Evolutionary conservation across 164 flowering plant species (phyloP), one percentile per base, ranked within the genome.

Genomic region (Liriodendron chinense): DNA sequence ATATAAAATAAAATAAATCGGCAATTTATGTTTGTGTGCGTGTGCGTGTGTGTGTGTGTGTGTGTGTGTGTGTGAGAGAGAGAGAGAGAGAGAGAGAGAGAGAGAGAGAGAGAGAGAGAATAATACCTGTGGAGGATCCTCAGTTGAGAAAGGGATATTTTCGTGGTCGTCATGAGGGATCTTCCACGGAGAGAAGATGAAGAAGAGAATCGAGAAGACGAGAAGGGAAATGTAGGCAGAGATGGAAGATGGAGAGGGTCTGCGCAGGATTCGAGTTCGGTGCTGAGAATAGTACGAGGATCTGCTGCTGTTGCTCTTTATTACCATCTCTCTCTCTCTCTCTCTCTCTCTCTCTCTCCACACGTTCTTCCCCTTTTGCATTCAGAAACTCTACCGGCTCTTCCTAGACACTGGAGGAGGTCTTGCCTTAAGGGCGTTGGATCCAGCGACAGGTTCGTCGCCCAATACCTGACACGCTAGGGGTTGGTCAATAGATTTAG

Each of bases 111-210:
- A n/a, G 13, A 56, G 48, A 13, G 28, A 25, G 7, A 7, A 14
- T 6, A 13, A 9, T 20, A 57, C 65, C 72, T 74, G 70, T 25
- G 18, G n/a, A 53, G 48, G 16, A 24, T 16, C 26, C 47, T 57
- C 65, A 1, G 65, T 20, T 23, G 8, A 7, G 6, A 34, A 25
- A 24, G 57, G 22, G 12, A 21, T 7, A 3, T 18, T 10, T n/a
- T 25, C 12, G 21, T 50, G 9, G 49, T 24, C 72, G 28, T 68
- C 72, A 56, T 56, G 50, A 43, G 48, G 22, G 48, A 43, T 56
- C 72, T 74, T 59, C 48, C 65, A 50, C 2, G 65, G 26, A 6
- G 65, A 74, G 72, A 68, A 56, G 25, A 74, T 22, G 70, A 74
- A 74, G 34, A 74, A 12, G n/a, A 56, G 1, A 12, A 74, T 3